These are phyloP conservation scores for Ceratobasidium sp. DNA, from an alignment of 1,284 basidiomycete genomes.

Conservation along the genomic window DNA sequence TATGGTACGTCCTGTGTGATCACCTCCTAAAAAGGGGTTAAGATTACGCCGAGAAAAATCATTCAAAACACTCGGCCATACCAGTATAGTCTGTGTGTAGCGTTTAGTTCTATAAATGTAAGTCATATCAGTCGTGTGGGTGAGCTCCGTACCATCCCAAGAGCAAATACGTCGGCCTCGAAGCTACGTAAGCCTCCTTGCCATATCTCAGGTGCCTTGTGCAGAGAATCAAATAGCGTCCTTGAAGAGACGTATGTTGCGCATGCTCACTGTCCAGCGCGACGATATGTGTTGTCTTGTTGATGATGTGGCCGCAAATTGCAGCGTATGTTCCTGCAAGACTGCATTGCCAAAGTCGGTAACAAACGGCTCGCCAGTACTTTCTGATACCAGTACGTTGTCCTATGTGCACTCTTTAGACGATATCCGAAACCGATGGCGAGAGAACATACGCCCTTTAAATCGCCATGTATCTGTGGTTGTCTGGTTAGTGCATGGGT, in stretches of 20 bases:
- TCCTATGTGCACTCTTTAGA: too few species aligned
- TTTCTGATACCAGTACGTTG: too few species aligned
- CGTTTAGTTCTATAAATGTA: too few species aligned
- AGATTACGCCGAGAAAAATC: not conserved
- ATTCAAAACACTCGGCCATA: not conserved
- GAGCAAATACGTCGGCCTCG: conserved; percentile 22
- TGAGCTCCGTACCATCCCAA: conserved; percentile 14
- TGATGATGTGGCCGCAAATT: conserved; percentile 3
- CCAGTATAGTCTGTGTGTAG: conserved; percentile 1
- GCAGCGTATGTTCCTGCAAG: not conserved
- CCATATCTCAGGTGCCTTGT: conserved; percentile 15
- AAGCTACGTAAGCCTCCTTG: not conserved
- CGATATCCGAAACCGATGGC: not conserved
- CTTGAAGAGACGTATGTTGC: not conserved
- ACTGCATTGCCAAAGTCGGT: not conserved
- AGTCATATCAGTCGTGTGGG: not conserved
- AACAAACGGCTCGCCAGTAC: not conserved
- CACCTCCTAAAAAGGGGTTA: not conserved
- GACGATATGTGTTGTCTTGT: not conserved
- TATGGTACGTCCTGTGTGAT: not conserved
- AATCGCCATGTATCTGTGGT: conserved; percentile 18
- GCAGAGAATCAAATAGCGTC: not conserved
- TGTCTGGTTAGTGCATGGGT: too few species aligned
- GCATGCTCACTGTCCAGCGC: conserved; percentile 2
- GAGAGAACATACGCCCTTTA: conserved; percentile 8